Base-by-base conservation (phyloP, 169 alveolate species). In the Eimeria brunetti region DNA sequence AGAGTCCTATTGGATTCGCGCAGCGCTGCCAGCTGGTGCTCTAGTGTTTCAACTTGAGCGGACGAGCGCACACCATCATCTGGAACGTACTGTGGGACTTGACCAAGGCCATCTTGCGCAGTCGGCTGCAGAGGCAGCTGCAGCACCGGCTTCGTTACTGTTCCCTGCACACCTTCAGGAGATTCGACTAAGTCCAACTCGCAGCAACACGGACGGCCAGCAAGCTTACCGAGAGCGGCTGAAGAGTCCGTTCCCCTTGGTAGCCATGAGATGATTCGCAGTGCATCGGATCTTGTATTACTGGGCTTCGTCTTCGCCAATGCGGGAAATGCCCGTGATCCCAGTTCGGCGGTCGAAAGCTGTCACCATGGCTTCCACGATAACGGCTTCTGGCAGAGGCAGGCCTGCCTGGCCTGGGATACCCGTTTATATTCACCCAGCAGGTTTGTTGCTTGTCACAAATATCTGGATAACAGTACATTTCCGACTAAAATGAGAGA, bases 21-120 rank as follows among this genome's bases (percentile, higher is more conserved):
- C 91, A 84, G 36, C 22, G 91, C 91, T 33, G 91, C 91, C 12
- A 84, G 91, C 60, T 60, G 91, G 78, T 84, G 91, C 44, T 84
- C 78, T 44, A 84, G 36, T 33, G 91, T 16, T 58, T 60, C 91
- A 18, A 38, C 78, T 84, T 60, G 91, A 84, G 56, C 9, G 80
- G n/a, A 41, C 30, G 58, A 46, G 16, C 78, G 91, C 33, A 24
- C 53, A 20, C 78, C 78, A 14, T 84, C 91, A 20, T 84, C 78
- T 44, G 60, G 30, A 60, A 22, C 91, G 69, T 33, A 60, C 62
- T 84, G 58, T 33, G 44, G 67, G 62, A 49, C 73, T 30, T 46
- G 89, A 53, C 33, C 62, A n/a, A 51, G 69, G 27, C 62, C 89
- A 44, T 81, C 89, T 24, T 81, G 89, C 64, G n/a, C 89, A 46